phyloP scores from a whole-genome alignment of 1,139 yeast genomes.

The Maudiozyma humilis region DNA sequence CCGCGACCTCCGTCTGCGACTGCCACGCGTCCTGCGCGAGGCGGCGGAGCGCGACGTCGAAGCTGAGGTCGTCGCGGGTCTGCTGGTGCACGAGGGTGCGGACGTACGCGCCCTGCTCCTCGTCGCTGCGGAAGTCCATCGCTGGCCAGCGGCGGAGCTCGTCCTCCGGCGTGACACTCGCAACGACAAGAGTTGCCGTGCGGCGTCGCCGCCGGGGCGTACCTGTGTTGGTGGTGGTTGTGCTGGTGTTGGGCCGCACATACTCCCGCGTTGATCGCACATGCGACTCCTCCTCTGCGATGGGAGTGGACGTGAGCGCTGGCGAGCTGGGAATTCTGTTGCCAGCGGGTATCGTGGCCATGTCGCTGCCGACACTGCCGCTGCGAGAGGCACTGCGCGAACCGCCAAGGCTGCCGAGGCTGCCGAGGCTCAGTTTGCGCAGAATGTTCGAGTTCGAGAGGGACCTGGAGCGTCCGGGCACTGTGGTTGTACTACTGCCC shows the following conservation, averaged over 20 bases:
- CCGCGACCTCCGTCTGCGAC: constrained; percentile 14
- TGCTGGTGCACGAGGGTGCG: constrained; percentile 14
- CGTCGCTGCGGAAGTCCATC: not conserved
- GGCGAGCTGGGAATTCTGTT: no score
- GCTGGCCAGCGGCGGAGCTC: not conserved
- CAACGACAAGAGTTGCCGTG: not conserved
- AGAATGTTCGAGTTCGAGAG: constrained; percentile 3
- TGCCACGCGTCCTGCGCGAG: constrained; percentile 17
- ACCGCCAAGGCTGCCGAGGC: no score
- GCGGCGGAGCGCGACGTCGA: constrained; percentile 13
- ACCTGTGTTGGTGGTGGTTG: not conserved
- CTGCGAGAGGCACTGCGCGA: no score
- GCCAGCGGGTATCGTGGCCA: no score
- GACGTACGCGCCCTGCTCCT: constrained; percentile 8
- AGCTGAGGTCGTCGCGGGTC: constrained; percentile 15
- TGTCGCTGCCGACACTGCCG: no score
- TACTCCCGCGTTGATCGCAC: no score
- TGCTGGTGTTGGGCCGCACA: not conserved
- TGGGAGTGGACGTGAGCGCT: no score
- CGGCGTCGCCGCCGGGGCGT: not conserved
- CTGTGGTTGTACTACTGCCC: no score
- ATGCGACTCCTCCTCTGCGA: no score
- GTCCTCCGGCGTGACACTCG: not conserved
- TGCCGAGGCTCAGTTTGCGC: not conserved
- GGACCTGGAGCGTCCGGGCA: constrained; percentile 3